Evolutionary conservation across 108 stramenopile species (phyloP).

Genomic region (Nannochloropsis gaditana): DNA sequence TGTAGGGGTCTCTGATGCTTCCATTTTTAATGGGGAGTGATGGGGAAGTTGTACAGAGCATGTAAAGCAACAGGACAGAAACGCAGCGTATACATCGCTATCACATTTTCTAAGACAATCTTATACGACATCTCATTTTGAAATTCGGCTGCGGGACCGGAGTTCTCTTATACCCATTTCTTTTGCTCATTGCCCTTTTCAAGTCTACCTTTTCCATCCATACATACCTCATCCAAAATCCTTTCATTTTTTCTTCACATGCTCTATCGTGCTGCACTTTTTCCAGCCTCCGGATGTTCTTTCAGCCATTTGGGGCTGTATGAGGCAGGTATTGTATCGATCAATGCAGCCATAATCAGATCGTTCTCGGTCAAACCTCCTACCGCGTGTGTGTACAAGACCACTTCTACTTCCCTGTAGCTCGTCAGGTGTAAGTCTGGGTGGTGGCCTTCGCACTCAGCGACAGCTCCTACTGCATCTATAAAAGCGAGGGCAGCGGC

Average conservation of each 20-base stretch:
- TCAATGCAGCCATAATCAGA: conserved; percentile 62
- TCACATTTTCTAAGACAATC: no score
- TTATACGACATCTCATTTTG: no score
- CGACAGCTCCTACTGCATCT: conserved; percentile 67
- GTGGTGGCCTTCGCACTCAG: conserved; percentile 72
- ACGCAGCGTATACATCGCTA: no score
- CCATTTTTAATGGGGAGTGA: no score
- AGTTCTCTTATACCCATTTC: no score
- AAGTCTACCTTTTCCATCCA: no score
- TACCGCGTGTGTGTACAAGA: conserved; percentile 70
- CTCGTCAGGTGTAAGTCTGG: conserved; percentile 81
- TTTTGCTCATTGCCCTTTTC: no score
- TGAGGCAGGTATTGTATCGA: conserved; percentile 59
- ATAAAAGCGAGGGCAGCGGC: conserved; percentile 64
- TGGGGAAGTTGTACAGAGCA: no score
- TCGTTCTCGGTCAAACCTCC: conserved; percentile 76
- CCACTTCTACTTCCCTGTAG: conserved; percentile 74
- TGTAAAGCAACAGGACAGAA: no score
- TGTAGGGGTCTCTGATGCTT: no score
- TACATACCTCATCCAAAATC: neutral
- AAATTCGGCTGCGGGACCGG: no score
- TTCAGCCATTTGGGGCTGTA: conserved; percentile 83
- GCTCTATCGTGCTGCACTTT: neutral
- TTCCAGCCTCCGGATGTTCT: conserved; percentile 48
- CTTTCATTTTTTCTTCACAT: neutral